Conservation (phyloP, 176 grass and related monocot species). For the Tillandsia leiboldiana region DNA sequence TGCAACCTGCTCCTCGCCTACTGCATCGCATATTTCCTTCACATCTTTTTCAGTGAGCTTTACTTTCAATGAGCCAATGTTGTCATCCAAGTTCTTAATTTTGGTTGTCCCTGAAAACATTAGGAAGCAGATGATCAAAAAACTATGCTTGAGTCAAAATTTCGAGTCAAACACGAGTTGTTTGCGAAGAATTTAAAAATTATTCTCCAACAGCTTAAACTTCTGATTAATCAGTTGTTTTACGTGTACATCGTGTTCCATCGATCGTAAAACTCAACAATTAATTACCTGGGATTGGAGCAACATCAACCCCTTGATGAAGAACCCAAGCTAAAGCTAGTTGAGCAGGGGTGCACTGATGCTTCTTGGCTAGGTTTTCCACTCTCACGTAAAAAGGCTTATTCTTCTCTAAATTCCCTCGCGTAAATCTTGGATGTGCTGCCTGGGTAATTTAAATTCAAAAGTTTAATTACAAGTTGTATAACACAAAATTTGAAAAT, state of each 20-base stretch:
- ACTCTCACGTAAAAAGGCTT: conserved; percentile 44
- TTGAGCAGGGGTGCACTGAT: conserved; percentile 53
- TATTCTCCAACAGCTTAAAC: no score
- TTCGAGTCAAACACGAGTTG: no score
- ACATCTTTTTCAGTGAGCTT: conserved; percentile 57
- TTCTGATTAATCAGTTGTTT: no score
- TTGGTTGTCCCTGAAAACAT: conserved; percentile 60
- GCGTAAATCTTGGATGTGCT: conserved; percentile 40
- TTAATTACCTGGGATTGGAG: conserved; percentile 63
- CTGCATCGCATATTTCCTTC: conserved; percentile 32
- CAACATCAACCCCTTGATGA: conserved; percentile 72
- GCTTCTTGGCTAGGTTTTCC: conserved; percentile 46
- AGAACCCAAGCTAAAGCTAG: conserved; percentile 76
- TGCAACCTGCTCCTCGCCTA: conserved; percentile 46
- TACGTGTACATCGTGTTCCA: no score
- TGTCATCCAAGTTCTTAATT: conserved; percentile 56
- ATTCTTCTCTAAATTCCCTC: conserved; percentile 74
- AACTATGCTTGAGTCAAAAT: no score
- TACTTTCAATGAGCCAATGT: conserved; percentile 47
- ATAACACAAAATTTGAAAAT: neutral
- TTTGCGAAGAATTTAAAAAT: no score
- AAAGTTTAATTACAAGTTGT: neutral
- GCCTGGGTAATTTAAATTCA: conserved; percentile 11
- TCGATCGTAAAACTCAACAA: no score
- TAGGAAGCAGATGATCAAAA: neutral